phyloP scores from a whole-genome alignment of 495 filamentous ascomycete species.

The Hypoxylon rickii region DNA sequence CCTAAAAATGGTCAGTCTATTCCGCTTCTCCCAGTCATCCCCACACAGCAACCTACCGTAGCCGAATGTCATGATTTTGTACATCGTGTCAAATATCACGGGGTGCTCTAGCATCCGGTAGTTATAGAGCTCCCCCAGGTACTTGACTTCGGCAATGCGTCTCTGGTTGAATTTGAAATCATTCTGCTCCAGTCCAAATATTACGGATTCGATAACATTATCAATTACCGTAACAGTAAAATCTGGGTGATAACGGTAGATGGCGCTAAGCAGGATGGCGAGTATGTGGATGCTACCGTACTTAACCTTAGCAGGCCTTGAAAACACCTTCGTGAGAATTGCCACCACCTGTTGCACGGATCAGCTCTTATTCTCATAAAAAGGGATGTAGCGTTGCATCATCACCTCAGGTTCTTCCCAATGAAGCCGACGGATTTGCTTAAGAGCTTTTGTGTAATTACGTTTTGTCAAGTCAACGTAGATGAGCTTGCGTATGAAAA shows the following conservation, averaged over 20 bases:
- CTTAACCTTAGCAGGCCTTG: slow-evolving; percentile 95
- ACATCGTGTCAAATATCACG: slow-evolving; percentile 93
- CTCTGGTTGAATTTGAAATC: slow-evolving; percentile 99
- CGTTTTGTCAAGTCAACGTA: slow-evolving; percentile 93
- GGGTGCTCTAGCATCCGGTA: slow-evolving; percentile 97
- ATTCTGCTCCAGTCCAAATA: slow-evolving; percentile 86
- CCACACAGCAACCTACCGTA: slow-evolving; percentile 70
- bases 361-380: neutral
- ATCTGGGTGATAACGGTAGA: slow-evolving; percentile 89
- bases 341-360: slow-evolving; percentile 64
- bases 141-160: slow-evolving; percentile 93
- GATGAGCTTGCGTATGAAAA: slow-evolving; percentile 88
- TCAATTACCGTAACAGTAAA: slow-evolving; percentile 90
- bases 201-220: slow-evolving; percentile 85
- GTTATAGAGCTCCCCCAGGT: slow-evolving; percentile 95
- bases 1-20: slow-evolving; percentile 52
- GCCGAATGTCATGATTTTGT: slow-evolving; percentile 90
- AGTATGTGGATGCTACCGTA: slow-evolving; percentile 96
- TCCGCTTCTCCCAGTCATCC: neutral
- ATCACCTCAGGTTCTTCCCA: slow-evolving; percentile 92
- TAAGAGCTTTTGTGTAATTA: slow-evolving; percentile 89
- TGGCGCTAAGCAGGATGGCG: slow-evolving; percentile 83
- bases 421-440: slow-evolving; percentile 91
- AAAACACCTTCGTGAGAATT: slow-evolving; percentile 88
- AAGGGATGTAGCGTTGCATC: neutral